A percentile compares a stretch with the other conserved stretches of the same genome.
Evolutionary conservation across 164 flowering plant genomes (phyloP).

Genomic region (Santalum album): DNA sequence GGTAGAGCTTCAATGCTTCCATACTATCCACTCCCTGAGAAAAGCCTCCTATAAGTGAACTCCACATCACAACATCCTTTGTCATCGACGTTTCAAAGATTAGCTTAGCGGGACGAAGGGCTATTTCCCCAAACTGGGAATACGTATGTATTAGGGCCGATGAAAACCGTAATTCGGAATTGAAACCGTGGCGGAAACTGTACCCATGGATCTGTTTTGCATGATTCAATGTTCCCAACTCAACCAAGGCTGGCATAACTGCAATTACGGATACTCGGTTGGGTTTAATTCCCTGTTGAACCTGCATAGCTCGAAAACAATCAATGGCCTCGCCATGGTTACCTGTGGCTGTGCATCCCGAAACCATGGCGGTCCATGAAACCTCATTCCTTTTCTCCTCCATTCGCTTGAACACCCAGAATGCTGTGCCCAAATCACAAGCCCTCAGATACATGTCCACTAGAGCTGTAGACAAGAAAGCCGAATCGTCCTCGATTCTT

Average conservation of each 20-base stretch:
- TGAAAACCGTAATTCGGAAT: constrained; percentile 25
- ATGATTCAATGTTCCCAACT: constrained; percentile 12
- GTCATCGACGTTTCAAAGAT: constrained; percentile 26
- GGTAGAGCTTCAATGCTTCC: constrained; percentile 30
- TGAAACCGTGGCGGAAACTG: constrained; percentile 36
- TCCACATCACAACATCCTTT: constrained; percentile 53
- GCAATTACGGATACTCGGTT: constrained; percentile 44
- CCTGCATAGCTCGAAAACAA: constrained; percentile 40
- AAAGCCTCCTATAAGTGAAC: constrained; percentile 35
- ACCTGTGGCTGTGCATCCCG: constrained; percentile 30
- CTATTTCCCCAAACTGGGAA: constrained; percentile 14
- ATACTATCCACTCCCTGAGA: constrained; percentile 19
- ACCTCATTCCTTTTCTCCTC: constrained; percentile 38
- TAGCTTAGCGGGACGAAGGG: constrained; percentile 14
- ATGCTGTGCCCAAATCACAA: constrained; percentile 24
- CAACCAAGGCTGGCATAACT: constrained; percentile 38
- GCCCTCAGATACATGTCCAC: constrained; percentile 44
- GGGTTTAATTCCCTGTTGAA: constrained; percentile 31
- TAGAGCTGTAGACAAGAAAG: constrained; percentile 36
- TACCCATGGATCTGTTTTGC: constrained; percentile 54
- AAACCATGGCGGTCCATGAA: constrained; percentile 56
- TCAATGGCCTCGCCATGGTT: constrained; percentile 24
- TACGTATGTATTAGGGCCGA: constrained; percentile 43
- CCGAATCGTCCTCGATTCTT: constrained; percentile 15
- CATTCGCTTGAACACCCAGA: constrained; percentile 31